phyloP scores from a whole-genome alignment of 2,329 filamentous ascomycete genomes.

The Myriosclerotinia curreyana region DNA sequence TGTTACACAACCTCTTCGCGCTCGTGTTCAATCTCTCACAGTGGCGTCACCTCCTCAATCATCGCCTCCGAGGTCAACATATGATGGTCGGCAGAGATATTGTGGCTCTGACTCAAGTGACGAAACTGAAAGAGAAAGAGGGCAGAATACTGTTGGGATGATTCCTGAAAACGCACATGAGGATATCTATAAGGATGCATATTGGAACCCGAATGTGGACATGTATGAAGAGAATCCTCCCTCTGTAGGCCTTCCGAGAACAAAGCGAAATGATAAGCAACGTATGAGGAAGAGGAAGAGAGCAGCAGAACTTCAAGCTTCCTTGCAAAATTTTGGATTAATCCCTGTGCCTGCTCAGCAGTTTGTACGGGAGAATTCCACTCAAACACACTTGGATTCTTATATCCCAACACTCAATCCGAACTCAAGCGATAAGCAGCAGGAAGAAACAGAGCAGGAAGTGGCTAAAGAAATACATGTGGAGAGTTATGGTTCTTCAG shows the following conservation, averaged over 20 bases:
- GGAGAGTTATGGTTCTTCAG: neutral
- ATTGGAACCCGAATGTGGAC: neutral
- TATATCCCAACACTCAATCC: neutral
- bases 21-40: neutral
- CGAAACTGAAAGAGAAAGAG: neutral
- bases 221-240: neutral
- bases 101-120: too few relatives aligned
- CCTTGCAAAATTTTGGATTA: neutral
- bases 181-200: too few relatives aligned
- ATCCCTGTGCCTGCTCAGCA: neutral
- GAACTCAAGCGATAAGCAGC: neutral
- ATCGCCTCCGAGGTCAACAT: neutral
- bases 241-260: neutral
- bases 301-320: neutral
- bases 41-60: neutral
- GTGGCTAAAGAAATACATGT: rapidly evolving
- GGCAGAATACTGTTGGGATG: too few relatives aligned
- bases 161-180: neutral
- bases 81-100: neutral
- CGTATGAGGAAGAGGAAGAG: neutral
- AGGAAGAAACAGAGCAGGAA: neutral
- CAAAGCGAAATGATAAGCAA: neutral
- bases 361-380: neutral
- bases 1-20: neutral
- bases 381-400: neutral